Conservation (phyloP, 179 eudicot genomes). For the Patellifolia procumbens region DNA sequence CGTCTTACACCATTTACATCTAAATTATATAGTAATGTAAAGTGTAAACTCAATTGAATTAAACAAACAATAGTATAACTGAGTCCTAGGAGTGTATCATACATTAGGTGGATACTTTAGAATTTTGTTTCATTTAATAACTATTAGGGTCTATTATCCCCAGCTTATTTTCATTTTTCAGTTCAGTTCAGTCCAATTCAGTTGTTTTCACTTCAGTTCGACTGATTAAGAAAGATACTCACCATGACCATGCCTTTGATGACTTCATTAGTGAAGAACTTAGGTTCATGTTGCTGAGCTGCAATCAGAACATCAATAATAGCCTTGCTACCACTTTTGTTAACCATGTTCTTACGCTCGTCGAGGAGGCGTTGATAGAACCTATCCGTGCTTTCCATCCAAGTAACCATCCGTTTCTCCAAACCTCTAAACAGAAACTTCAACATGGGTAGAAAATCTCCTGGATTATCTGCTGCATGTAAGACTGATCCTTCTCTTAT, state of each 20-base stretch:
- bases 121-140: no score
- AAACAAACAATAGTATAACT: no score
- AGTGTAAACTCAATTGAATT: no score
- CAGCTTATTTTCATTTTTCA: no score
- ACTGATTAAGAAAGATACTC: no score
- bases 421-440: conserved; percentile 27
- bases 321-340: conserved; percentile 13
- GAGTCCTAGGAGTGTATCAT: no score
- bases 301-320: conserved; percentile 45
- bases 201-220: no score
- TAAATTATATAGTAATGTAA: no score
- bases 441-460: conserved; percentile 44
- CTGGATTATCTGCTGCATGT: conserved; percentile 22
- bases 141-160: no score
- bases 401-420: conserved; percentile 31
- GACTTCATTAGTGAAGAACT: conserved; percentile 42
- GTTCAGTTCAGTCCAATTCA: no score
- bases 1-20: no score
- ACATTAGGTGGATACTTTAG: no score
- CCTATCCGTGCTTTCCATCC: conserved; percentile 35
- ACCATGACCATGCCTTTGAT: conserved; percentile 52
- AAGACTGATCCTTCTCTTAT: conserved; percentile 32
- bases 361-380: conserved; percentile 44
- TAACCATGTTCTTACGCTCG: conserved; percentile 18
- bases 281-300: conserved; percentile 43